Conservation (phyloP, 495 filamentous ascomycete genomes). For the Neurospora africana region DNA sequence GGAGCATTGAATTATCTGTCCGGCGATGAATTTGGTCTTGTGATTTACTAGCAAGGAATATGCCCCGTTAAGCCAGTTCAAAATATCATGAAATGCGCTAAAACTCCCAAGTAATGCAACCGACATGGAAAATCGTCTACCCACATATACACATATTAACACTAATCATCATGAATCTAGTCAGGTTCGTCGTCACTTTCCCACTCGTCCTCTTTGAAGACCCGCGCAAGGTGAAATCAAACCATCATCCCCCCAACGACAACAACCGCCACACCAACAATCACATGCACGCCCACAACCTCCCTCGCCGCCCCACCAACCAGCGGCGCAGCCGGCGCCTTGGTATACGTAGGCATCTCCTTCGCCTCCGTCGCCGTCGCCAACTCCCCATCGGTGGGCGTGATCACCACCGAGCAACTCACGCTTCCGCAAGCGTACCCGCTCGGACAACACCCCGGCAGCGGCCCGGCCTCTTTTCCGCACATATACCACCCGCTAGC, state of each 20-base stretch:
- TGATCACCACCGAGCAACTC: constrained; percentile 48
- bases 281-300: background rate
- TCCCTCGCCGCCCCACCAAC: background rate
- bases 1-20: background rate
- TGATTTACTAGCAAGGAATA: background rate
- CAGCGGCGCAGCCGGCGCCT: background rate
- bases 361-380: constrained; percentile 50
- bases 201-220: background rate
- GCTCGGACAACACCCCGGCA: constrained; percentile 67
- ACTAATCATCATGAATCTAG: background rate
- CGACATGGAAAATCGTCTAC: background rate
- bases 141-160: background rate
- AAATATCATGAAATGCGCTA: background rate
- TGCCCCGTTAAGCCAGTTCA: background rate
- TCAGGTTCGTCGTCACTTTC: background rate
- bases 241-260: background rate
- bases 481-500: constrained; percentile 73
- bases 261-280: background rate
- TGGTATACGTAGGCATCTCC: constrained; percentile 29
- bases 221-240: background rate
- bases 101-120: background rate
- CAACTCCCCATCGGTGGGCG: constrained; percentile 9
- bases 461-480: constrained; percentile 36
- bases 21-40: background rate
- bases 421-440: constrained; percentile 61